Evolutionary conservation across 2,329 filamentous ascomycete genomes (phyloP), one percentile per base, ranked within the genome.

Genomic region (Macrophomina tecta): DNA sequence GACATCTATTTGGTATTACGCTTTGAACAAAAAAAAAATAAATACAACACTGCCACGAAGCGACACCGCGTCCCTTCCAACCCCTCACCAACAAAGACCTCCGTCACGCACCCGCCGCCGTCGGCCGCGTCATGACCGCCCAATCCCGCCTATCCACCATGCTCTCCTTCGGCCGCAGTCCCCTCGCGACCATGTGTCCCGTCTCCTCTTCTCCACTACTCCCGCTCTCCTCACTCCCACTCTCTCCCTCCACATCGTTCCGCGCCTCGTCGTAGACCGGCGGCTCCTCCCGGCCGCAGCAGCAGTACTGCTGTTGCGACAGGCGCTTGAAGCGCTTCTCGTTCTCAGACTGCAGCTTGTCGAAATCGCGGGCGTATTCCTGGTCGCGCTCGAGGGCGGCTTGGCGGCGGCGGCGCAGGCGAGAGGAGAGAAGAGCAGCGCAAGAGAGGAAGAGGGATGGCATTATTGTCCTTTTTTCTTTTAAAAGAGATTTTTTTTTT

Each of bases 281-380:
- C 34, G 34, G 30, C 14, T 34, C 11, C 28, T 34, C 4, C 14
- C 16, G 36, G 23, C 23, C 23, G 23, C 23, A 18, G 7, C 28
- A 18, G 12, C 9, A 4, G 32, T 55, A 18, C 14, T 11, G 30
- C 7, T 38, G 51, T 7, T 18, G 32, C 30, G 14, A 30, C 48
- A 65, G n/a, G 28, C 51, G 62, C 30, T 56, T 45, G 14, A 66
- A 53, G 34, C 64, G 55, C 14, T 61, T 34, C 55, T 61, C 55
- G 56, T 66, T 66, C 18, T 61, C 64, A 11, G 9, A 9, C 5
- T 34, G 38, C 14, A 61, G 40, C 7, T 9, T 7, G 12, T 61
- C 55, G 38, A 66, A 66, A 56, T 66, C 55, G 12, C 32, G 34
- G 32, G 42, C 55, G 64, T 62, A 66, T n/a, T 66, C 64, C 23